Percentiles rank a stretch among this genome's conserved stretches.
These are phyloP conservation scores for Pestalotiopsis sp. DNA, from an alignment of 2,329 filamentous ascomycete species.

Conservation along the genomic window DNA sequence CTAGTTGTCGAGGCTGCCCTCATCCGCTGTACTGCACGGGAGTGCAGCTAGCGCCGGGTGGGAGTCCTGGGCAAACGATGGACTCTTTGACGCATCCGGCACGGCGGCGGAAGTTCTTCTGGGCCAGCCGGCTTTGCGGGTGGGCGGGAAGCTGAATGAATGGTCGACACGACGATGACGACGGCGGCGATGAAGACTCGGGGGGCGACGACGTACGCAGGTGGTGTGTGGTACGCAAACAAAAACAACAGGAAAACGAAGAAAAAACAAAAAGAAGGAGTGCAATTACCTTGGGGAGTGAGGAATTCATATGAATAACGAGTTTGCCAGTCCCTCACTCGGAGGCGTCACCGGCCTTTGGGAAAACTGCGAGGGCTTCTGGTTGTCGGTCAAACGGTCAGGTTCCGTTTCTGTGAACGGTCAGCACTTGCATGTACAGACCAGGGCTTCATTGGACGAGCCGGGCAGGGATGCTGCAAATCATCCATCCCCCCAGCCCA, in stretches of 20 bases:
- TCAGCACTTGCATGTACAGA: slow-evolving; percentile 7
- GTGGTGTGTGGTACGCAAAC: background rate
- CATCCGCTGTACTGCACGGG: slow-evolving; percentile 1
- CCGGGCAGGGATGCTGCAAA: slow-evolving; percentile 9
- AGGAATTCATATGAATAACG: slow-evolving; percentile 13
- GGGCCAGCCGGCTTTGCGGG: background rate
- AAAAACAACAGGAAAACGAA: background rate
- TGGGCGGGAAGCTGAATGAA: background rate
- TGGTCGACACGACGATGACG: background rate
- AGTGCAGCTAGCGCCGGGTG: slow-evolving; percentile 3
- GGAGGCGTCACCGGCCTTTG: slow-evolving; percentile 2
- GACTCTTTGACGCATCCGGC: background rate
- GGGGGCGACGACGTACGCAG: background rate
- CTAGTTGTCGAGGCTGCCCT: background rate
- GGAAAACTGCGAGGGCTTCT: background rate
- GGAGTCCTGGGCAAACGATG: background rate
- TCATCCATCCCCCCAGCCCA: background rate
- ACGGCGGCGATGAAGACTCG: background rate
- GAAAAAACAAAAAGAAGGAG: background rate
- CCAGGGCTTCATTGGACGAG: background rate
- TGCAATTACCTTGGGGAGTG: slow-evolving; percentile 14
- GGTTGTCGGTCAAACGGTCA: slow-evolving; percentile 2
- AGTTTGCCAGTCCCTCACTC: slow-evolving; percentile 2
- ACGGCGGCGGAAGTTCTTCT: background rate
- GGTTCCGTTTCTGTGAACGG: slow-evolving; percentile 7